Percentiles rank a stretch among this genome's conserved stretches.
phyloP scores from a whole-genome alignment of 2,329 filamentous ascomycete genomes.

The Colletotrichum melonis region DNA sequence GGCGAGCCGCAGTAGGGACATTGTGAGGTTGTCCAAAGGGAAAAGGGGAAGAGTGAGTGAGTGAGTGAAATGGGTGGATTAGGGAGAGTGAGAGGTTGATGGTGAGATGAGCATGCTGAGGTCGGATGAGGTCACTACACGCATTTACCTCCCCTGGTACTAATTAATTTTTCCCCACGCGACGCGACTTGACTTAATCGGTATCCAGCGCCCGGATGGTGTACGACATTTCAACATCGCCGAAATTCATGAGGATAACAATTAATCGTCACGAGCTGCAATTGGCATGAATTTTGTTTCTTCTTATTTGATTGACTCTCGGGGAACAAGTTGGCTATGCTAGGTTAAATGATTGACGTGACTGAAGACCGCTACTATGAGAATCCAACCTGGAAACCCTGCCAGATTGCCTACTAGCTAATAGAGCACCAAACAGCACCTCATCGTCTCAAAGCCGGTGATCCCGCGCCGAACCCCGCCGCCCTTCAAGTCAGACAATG shows the following conservation, averaged over 20 bases:
- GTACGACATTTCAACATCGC: neutral
- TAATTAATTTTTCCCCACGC: neutral
- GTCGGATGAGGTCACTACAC: conserved; percentile 27
- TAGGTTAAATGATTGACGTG: neutral
- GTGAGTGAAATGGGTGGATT: neutral
- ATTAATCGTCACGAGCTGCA: neutral
- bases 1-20: conserved; percentile 21
- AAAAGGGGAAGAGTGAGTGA: neutral
- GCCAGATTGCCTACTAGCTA: neutral
- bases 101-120: conserved; percentile 20
- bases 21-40: conserved; percentile 4
- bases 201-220: neutral
- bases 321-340: neutral
- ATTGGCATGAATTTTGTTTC: neutral
- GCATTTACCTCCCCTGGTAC: neutral
- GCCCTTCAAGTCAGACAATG: conserved; percentile 48
- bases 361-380: neutral
- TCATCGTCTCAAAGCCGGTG: conserved; percentile 12
- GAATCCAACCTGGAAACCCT: neutral
- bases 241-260: neutral
- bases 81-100: conserved; percentile 10
- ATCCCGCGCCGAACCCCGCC: neutral
- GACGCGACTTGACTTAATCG: conserved; percentile 14
- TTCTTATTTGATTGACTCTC: neutral
- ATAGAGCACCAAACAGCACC: neutral